These are phyloP conservation scores for Herpetospermum pedunculosum DNA, from an alignment of 306 rosid genomes.

Conservation along the genomic window DNA sequence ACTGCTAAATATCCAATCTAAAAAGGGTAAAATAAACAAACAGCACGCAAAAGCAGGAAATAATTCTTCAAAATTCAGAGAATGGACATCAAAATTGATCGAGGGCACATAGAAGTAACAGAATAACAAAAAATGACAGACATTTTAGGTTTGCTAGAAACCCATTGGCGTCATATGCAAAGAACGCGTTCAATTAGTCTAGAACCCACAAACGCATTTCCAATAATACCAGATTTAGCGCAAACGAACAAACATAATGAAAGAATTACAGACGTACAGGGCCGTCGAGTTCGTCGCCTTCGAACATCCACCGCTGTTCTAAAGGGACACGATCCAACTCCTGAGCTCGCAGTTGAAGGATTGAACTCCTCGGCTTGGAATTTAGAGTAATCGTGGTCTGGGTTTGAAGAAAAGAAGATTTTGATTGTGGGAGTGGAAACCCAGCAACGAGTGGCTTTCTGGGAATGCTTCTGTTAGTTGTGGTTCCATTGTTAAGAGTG, in stretches of 20 bases:
- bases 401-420: slow-evolving; percentile 6
- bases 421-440: neutral
- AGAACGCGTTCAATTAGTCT: neutral
- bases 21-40: neutral
- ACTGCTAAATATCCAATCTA: neutral
- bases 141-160: neutral
- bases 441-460: neutral
- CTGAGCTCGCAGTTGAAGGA: slow-evolving; percentile 32
- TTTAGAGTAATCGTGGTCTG: neutral
- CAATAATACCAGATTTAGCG: neutral
- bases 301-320: slow-evolving; percentile 62
- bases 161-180: neutral
- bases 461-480: neutral
- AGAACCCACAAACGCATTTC: neutral
- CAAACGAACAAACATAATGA: neutral
- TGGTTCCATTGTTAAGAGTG: neutral
- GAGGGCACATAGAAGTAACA: neutral
- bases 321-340: slow-evolving; percentile 29
- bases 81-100: neutral
- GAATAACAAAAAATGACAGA: neutral
- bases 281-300: slow-evolving; percentile 68
- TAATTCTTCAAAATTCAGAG: neutral
- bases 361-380: neutral
- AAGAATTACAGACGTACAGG: slow-evolving; percentile 34
- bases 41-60: neutral